Base-by-base conservation (phyloP, 169 alveolate genomes). In the Cryptosporidium tyzzeri region DNA sequence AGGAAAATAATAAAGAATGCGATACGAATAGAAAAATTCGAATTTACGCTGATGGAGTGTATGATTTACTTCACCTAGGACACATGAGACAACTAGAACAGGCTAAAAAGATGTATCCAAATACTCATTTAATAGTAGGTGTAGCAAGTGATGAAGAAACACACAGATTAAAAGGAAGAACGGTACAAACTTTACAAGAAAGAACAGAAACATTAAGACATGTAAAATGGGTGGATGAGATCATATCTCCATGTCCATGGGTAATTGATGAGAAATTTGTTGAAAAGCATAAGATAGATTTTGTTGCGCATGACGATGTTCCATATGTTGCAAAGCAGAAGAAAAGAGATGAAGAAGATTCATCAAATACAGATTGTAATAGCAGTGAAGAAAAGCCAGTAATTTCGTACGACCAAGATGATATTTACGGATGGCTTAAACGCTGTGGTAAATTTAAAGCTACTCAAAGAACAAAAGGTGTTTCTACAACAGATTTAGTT, bases 181-280 rank as follows among this genome's bases (percentile, higher is more conserved):
- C 97, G n/a, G 98, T 97, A 44, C 97, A 97, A 96, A 95, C 96
- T 9, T 95, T 96, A 85, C 93, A 85, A 16, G 99, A 98, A 86
- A 91, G 99, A 69, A 95, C 97, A 31, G 99, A 97, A 68, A 95
- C 97, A 35, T 94, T 98, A 33, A 91, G 95, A 59, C 99, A 97
- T 80, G 94, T 98, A 70, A 96, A 96, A 67, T 98, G 99, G 99
- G 99, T 96, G 10, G 99, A 98, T 86, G 99, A 98, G 86, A 98
- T 98, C 39, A 94, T 98, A 39, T 96, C 98, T 37, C 99, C 99
- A 1, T 97, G 99, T 89, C 99, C 97, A 41, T 98, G 98, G 99
- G 94, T 96, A 51, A 93, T 96, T 8, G 97, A 98, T 18, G 95
- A 96, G 73, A 96, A 95, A 59, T 96, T 96, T 91, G 85, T 97